Evolutionary conservation across 2,329 filamentous ascomycete species (phyloP).

Genomic region (Penicillium italicum): DNA sequence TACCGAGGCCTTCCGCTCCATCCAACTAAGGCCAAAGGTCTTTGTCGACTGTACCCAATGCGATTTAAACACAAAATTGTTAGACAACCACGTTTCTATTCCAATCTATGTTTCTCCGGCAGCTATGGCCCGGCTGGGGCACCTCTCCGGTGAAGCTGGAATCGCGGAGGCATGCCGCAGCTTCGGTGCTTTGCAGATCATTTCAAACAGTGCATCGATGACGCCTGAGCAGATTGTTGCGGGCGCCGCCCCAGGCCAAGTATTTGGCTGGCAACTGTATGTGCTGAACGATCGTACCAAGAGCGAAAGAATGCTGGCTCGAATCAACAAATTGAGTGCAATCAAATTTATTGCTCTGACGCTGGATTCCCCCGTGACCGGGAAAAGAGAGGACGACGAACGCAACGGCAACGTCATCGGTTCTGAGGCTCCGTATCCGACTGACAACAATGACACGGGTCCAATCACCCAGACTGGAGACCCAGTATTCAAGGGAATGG

Average conservation of each 20-base stretch:
- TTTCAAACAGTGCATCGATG: conserved; percentile 85
- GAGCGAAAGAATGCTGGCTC: conserved; percentile 70
- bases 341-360: conserved; percentile 84
- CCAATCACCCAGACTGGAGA: conserved; percentile 57
- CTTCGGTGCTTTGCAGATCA: conserved; percentile 73
- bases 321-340: conserved; percentile 63
- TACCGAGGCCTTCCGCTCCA: conserved; percentile 44
- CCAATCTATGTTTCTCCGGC: conserved; percentile 81
- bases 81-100: conserved; percentile 67
- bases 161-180: conserved; percentile 71
- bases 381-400: conserved; percentile 84
- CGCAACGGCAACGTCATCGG: conserved; percentile 46
- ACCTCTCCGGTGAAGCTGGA: conserved; percentile 76
- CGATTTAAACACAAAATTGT: conserved; percentile 65
- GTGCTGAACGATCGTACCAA: conserved; percentile 77
- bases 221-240: conserved; percentile 81
- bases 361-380: conserved; percentile 82
- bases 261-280: conserved; percentile 95
- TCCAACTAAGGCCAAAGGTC: conserved; percentile 77
- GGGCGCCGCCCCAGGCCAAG: conserved; percentile 59
- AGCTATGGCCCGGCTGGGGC: conserved; percentile 80
- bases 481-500: conserved; percentile 61
- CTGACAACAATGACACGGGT: conserved; percentile 49
- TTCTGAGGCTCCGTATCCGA: conserved; percentile 52
- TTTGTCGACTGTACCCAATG: conserved; percentile 79